These are phyloP conservation scores for Dissoconium aciculare DNA, from an alignment of 2,329 filamentous ascomycete species.

Conservation along the genomic window DNA sequence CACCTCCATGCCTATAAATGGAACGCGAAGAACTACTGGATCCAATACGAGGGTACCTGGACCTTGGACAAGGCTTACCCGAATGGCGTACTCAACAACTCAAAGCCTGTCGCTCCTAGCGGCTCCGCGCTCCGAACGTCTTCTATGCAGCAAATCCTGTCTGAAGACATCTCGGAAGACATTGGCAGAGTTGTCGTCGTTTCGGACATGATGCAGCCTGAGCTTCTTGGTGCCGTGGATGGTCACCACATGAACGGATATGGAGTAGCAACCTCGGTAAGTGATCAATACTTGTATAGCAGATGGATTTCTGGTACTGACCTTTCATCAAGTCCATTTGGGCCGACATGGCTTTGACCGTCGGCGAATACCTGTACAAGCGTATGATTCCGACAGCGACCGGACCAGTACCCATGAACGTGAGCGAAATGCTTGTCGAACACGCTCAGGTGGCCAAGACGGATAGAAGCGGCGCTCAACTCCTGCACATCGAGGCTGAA, in stretches of 20 bases:
- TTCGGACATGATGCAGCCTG: slow-evolving; percentile 28
- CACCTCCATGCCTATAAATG: slow-evolving; percentile 28
- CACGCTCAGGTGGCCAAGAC: slow-evolving; percentile 1
- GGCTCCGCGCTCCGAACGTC: background rate
- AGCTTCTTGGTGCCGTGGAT: slow-evolving; percentile 25
- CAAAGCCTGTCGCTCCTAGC: background rate
- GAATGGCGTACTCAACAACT: slow-evolving; percentile 4
- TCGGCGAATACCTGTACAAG: slow-evolving; percentile 19
- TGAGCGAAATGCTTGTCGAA: too few species aligned
- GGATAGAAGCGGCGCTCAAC: too few species aligned
- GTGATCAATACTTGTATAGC: too few species aligned
- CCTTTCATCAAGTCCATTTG: slow-evolving; percentile 26
- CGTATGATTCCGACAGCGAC: too few species aligned
- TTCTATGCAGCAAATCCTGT: background rate
- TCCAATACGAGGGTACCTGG: slow-evolving; percentile 22
- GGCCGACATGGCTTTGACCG: slow-evolving; percentile 24
- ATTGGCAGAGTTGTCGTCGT: slow-evolving; percentile 23
- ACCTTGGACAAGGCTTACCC: slow-evolving; percentile 16
- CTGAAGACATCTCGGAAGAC: background rate
- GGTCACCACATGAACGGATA: slow-evolving; percentile 31
- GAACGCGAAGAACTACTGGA: slow-evolving; percentile 24
- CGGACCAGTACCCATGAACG: too few species aligned
- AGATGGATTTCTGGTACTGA: too few species aligned
- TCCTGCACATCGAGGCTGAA: too few species aligned
- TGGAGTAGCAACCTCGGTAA: slow-evolving; percentile 29